These are phyloP conservation scores for Dioscorea alata DNA, from an alignment of 106 monocot species.

Conservation along the genomic window DNA sequence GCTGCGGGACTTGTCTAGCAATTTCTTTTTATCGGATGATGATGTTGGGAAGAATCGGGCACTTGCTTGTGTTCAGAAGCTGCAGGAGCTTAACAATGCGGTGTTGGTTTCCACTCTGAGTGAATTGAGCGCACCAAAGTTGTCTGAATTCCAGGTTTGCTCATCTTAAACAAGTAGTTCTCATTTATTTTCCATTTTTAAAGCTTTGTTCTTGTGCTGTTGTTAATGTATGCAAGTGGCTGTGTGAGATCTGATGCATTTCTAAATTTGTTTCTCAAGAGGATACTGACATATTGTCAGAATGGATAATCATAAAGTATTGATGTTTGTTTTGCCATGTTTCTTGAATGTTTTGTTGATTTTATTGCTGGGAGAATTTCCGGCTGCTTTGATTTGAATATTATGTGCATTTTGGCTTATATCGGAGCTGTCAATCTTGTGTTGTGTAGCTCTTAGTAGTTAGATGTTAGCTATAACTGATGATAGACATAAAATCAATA, in stretches of 20 bases:
- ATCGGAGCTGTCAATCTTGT: too few relatives aligned
- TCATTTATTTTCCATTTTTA: neutral
- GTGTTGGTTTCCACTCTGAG: slow-evolving; percentile 54
- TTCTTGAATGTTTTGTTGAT: too few relatives aligned
- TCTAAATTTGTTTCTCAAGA: too few relatives aligned
- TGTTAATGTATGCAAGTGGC: neutral
- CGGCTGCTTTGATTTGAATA: too few relatives aligned
- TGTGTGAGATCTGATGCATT: neutral
- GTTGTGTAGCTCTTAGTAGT: too few relatives aligned
- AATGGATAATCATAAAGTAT: too few relatives aligned
- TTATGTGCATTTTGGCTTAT: too few relatives aligned
- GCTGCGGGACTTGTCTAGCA: slow-evolving; percentile 77
- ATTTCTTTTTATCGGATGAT: slow-evolving; percentile 77
- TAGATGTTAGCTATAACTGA: too few relatives aligned
- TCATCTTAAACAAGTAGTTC: neutral
- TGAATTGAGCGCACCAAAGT: slow-evolving; percentile 36
- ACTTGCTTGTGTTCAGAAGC: slow-evolving; percentile 72
- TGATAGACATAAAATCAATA: too few relatives aligned
- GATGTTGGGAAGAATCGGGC: slow-evolving; percentile 85
- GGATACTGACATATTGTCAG: too few relatives aligned
- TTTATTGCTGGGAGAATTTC: too few relatives aligned
- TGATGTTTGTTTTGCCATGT: too few relatives aligned
- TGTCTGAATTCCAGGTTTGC: slow-evolving; percentile 74
- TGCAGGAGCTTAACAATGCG: slow-evolving; percentile 88
- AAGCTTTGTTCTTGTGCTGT: neutral